Base-by-base conservation (phyloP, 106 monocot genomes). In the Gastrodia elata region DNA sequence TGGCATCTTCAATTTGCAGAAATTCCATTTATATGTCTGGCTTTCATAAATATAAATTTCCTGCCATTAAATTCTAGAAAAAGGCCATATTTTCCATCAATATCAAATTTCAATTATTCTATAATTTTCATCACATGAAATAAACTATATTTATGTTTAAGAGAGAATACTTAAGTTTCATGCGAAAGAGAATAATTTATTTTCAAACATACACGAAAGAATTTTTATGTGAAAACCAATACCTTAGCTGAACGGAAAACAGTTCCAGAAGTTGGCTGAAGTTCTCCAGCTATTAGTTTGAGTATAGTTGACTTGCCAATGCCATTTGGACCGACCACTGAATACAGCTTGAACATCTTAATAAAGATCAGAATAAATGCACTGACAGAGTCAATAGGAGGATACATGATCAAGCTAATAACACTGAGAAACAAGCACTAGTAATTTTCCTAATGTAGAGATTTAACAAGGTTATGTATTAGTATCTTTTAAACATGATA, bases 281-380 rank as follows among this genome's bases (percentile, higher is more conserved):
- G 93, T 0, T 98, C 97, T 83, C 97, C 97, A 49, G 93, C 88
- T 86, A 98, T 98, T 38, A 98, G 75, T 79, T 98, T 98, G 2
- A 98, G 91, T 83, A 98, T 93, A 13, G 97, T 98, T 43, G 97
- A 98, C 81, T 98, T 98, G 42, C 97, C 97, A 78, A 98, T 98
- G 16, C 97, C 97, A 87, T 98, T 98, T 49, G 97, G 86, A 73
- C 97, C 97, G 79, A 98, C 97, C 97, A 98, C 97, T 98, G 70
- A 6, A 78, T 78, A 36, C n/a, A 82, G 69, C 55, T 49, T 44
- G 57, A 85, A 80, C 27, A 8, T 72, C 44, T 72, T 36, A 78
- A 46, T 80, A 44, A 80, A 25, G 65, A 73, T 73, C 18, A 40
- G 71, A 43, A 81, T 14, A 72, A 35, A 84, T 24, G 37, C n/a